Conservation (phyloP, 805 yeast species). For the Aciculoconidium aculeatum region DNA sequence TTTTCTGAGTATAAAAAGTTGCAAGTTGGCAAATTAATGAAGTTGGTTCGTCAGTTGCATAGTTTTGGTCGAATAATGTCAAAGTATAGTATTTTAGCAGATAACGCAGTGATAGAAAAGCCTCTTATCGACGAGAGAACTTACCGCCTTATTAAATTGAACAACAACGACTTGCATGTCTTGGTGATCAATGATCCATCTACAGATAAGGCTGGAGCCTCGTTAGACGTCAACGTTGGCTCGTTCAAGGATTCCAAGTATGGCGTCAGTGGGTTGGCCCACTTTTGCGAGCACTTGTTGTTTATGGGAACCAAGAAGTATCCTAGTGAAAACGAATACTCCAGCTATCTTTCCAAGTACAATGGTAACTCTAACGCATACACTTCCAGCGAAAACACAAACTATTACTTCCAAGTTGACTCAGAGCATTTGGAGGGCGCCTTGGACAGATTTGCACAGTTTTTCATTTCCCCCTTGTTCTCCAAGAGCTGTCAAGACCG, state of each 20-base stretch:
- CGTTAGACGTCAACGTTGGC: conserved; percentile 75
- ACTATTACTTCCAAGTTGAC: conserved; percentile 82
- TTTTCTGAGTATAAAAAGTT: no score
- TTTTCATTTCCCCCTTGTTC: conserved; percentile 82
- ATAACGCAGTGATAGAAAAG: conserved; percentile 29
- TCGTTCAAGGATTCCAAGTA: conserved; percentile 61
- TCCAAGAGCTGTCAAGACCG: conserved; percentile 72
- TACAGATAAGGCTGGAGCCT: conserved; percentile 73
- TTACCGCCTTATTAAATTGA: conserved; percentile 58
- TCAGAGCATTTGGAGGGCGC: conserved; percentile 79
- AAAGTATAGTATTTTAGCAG: conserved; percentile 20
- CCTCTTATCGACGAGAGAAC: conserved; percentile 66
- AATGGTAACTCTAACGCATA: conserved; percentile 91
- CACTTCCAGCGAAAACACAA: conserved; percentile 84
- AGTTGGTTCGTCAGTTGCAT: conserved; percentile 1
- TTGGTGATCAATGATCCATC: conserved; percentile 62
- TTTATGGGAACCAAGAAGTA: conserved; percentile 78
- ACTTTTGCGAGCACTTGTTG: conserved; percentile 58
- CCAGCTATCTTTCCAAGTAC: conserved; percentile 71
- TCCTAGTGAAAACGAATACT: conserved; percentile 69
- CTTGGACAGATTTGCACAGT: conserved; percentile 86
- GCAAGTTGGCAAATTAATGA: background rate
- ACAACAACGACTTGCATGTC: conserved; percentile 51
- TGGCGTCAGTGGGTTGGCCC: conserved; percentile 68
- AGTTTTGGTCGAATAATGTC: background rate